Percentiles rank a stretch among this genome's conserved stretches.
Conservation (phyloP, 805 yeast species). For the Cyberlindnera misumaiensis region DNA sequence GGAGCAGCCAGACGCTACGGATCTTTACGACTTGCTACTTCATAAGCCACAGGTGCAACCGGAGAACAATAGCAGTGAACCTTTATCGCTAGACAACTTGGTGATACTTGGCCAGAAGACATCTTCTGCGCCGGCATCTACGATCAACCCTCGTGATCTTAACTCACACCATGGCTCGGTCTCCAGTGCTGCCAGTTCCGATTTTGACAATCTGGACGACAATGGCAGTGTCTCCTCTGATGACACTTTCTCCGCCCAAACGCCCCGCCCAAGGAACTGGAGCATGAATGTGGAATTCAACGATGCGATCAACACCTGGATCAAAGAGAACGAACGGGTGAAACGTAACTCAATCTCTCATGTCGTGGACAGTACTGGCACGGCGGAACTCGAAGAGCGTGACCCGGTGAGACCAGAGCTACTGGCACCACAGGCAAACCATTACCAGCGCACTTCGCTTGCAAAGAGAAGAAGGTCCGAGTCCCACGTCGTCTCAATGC, state of each 20-base stretch:
- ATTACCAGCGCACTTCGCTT: slow-evolving; percentile 5
- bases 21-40: slow-evolving; percentile 5
- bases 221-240: background rate
- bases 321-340: slow-evolving; percentile 14
- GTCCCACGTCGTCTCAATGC: slow-evolving; percentile 5
- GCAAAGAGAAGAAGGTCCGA: slow-evolving; percentile 22
- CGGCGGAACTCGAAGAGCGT: no score
- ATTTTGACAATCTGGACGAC: slow-evolving; percentile 3
- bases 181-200: slow-evolving; percentile 4
- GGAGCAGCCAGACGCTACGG: background rate
- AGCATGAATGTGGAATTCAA: slow-evolving; percentile 23
- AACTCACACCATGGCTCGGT: slow-evolving; percentile 7
- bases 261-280: slow-evolving; percentile 13
- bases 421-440: background rate
- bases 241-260: background rate
- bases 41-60: slow-evolving; percentile 1
- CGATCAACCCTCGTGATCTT: slow-evolving; percentile 17
- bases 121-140: background rate
- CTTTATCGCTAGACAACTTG: background rate
- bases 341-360: slow-evolving; percentile 2
- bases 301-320: slow-evolving; percentile 22
- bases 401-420: background rate
- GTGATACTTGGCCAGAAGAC: background rate
- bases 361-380: background rate
- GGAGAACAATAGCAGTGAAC: background rate